Evolutionary conservation across 2,329 filamentous ascomycete species (phyloP).

Genomic region (Pestalotiopsis sp.): DNA sequence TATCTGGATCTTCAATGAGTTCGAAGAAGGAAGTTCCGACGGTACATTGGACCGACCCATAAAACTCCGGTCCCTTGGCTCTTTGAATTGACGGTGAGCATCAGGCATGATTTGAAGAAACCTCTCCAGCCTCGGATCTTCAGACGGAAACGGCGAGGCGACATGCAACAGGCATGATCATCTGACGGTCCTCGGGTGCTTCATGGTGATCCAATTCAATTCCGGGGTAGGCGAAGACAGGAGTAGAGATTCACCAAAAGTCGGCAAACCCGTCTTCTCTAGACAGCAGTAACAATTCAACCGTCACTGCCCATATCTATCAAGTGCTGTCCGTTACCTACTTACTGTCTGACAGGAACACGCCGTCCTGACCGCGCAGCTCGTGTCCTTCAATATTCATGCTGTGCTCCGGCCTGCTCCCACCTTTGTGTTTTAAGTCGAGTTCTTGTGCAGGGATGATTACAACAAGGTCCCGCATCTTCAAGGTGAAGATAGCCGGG

Average conservation of each 20-base stretch:
- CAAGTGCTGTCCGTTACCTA: background rate
- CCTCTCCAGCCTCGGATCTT: slow-evolving; percentile 11
- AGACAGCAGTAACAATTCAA: background rate
- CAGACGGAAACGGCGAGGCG: slow-evolving; percentile 1
- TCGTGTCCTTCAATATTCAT: slow-evolving; percentile 16
- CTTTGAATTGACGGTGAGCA: background rate
- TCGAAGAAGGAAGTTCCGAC: background rate
- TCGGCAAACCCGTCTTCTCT: background rate
- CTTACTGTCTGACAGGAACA: background rate
- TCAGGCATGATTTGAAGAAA: slow-evolving; percentile 3
- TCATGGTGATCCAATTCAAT: background rate
- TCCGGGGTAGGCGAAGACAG: background rate
- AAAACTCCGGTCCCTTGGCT: background rate
- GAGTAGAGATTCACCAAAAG: background rate
- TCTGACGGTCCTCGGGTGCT: background rate
- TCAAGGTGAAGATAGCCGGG: slow-evolving; percentile 8
- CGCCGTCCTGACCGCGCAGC: slow-evolving; percentile 3
- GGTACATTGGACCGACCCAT: background rate
- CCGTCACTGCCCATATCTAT: too few species aligned
- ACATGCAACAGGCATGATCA: background rate
- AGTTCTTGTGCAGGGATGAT: slow-evolving; percentile 17
- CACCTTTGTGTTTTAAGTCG: slow-evolving; percentile 13
- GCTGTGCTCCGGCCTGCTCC: slow-evolving; percentile 11
- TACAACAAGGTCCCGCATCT: slow-evolving; percentile 6
- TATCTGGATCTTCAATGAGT: background rate